Evolutionary conservation across 352 stramenopile genomes (phyloP).

Genomic region (Phytophthora hibernalis): DNA sequence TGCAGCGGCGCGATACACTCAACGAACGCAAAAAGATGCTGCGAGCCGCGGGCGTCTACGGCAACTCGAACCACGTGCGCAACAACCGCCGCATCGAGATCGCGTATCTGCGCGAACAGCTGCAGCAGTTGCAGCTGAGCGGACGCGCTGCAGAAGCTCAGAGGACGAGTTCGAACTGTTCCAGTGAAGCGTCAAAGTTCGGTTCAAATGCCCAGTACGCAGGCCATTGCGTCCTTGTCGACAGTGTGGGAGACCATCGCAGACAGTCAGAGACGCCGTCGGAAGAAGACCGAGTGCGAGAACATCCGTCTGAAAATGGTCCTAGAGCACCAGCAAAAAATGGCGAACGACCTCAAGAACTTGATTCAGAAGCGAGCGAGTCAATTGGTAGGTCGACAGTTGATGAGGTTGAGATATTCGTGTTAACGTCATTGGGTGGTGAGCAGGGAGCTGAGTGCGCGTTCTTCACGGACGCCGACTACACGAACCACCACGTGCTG

Average conservation of each 20-base stretch:
- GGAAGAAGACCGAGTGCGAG: slow-evolving; percentile 42
- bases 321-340: slow-evolving; percentile 41
- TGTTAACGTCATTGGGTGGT: neutral
- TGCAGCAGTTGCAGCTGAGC: slow-evolving; percentile 43
- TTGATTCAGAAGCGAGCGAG: slow-evolving; percentile 32
- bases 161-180: neutral
- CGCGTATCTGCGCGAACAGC: slow-evolving; percentile 39
- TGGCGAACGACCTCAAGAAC: slow-evolving; percentile 15
- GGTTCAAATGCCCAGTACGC: neutral
- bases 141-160: slow-evolving; percentile 32
- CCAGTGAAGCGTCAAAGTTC: neutral
- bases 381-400: slow-evolving; percentile 9
- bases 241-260: slow-evolving; percentile 36
- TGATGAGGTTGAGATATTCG: neutral
- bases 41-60: slow-evolving; percentile 27
- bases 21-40: slow-evolving; percentile 36
- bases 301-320: slow-evolving; percentile 50
- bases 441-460: slow-evolving; percentile 19
- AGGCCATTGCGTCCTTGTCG: slow-evolving; percentile 19
- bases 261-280: slow-evolving; percentile 36
- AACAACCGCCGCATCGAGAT: slow-evolving; percentile 51
- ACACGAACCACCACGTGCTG: slow-evolving; percentile 15
- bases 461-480: slow-evolving; percentile 20
- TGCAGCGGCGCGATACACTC: slow-evolving; percentile 4
- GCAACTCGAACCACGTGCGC: slow-evolving; percentile 41